Evolutionary conservation across 345 rosid genomes (phyloP), one percentile per base, ranked within the genome.

Genomic region (Eucalyptus erythrocorys): DNA sequence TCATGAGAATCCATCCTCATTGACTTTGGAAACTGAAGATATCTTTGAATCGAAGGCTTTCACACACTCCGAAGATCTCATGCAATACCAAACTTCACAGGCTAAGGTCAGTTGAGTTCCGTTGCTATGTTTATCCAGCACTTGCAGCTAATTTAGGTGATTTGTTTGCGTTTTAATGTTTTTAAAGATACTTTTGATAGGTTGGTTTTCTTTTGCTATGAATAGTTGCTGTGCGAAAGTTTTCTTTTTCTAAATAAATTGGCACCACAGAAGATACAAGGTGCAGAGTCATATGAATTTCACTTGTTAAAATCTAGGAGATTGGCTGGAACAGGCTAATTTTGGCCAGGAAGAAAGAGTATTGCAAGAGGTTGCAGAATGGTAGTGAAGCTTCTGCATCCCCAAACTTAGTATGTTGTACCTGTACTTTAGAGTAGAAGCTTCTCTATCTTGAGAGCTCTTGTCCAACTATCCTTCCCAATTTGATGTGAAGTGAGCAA

Each of bases 91-190:
- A 87, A 87, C 86, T 90, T 85, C 89, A 16, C 89, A 88, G 51
- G 91, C 92, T 87, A 93, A 96, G 98, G 99, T 97, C 89, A 92
- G 94, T 90, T 87, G n/a, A 85, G 32, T 42, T 48, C 53, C 85
- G 66, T 48, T 50, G 50, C 57, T 17, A 50, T 15, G 42, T 85
- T 37, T 45, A 49, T n/a, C 42, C 51, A 48, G 51, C 42, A 37
- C 84, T 40, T 40, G 47, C 30, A 40, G 13, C 84, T 76, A 76
- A 76, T 76, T 76, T 76, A 6, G 84, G 84, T 40, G 47, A 76
- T 76, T 40, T 76, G 84, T 40, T 76, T 16, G 7, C 6, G 15
- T 21, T 6, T 76, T 61, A 30, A 37, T n/a, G 17, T n/a, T 64
- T 64, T 64, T 14, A n/a, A 14, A 64, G 9, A 71, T 71, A 71